phyloP scores from a whole-genome alignment of 371 early-diverging fungal genomes.

The Mucor racemosus region DNA sequence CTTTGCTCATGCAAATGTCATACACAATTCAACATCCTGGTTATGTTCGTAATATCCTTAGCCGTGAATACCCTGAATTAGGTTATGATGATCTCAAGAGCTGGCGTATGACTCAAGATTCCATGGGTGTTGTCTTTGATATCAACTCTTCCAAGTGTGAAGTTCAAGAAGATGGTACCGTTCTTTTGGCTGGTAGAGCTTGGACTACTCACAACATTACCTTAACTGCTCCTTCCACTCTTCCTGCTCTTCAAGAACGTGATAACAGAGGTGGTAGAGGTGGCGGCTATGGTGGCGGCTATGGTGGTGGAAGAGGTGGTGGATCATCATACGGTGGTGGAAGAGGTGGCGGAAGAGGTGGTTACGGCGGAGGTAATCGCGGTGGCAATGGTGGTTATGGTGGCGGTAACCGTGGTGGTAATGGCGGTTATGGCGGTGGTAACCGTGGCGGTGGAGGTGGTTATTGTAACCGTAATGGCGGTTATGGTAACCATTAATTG shows the following conservation, averaged over 20 bases:
- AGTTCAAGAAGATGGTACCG: constrained; percentile 44
- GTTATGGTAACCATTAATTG: neutral
- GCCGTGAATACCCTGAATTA: constrained; percentile 72
- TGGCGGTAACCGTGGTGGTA: neutral
- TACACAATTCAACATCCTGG: constrained; percentile 76
- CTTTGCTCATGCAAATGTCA: constrained; percentile 69
- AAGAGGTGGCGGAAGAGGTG: constrained; percentile 24
- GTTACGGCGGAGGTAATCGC: constrained; percentile 18
- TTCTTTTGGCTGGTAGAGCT: constrained; percentile 54
- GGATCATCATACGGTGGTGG: constrained; percentile 29
- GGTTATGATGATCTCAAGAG: constrained; percentile 67
- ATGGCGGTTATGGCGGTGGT: constrained; percentile 4
- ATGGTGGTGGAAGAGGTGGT: constrained; percentile 33
- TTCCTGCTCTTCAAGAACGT: constrained; percentile 83
- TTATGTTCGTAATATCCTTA: constrained; percentile 79
- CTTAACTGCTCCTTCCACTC: constrained; percentile 66
- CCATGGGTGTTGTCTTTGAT: constrained; percentile 84
- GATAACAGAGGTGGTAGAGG: constrained; percentile 40
- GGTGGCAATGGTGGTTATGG: neutral
- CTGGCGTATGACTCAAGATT: constrained; percentile 86
- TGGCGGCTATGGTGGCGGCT: constrained; percentile 19
- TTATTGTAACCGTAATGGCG: constrained; percentile 1
- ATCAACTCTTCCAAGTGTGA: constrained; percentile 70
- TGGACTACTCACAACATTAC: constrained; percentile 72
- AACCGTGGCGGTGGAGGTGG: neutral